Evolutionary conservation across 306 rosid species (phyloP).

Genomic region (Acacia confusa): DNA sequence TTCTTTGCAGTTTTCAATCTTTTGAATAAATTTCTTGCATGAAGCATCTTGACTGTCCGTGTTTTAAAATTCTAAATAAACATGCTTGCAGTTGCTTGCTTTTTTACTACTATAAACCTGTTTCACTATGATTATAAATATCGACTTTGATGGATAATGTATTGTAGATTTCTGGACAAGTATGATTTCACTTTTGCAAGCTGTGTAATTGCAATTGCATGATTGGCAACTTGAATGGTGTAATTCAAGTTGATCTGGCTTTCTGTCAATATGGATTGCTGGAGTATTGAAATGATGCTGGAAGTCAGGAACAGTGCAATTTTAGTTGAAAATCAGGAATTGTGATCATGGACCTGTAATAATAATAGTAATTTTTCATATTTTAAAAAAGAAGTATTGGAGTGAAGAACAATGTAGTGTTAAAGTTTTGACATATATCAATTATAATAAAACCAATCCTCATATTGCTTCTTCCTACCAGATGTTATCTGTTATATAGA

Average conservation of each 20-base stretch:
- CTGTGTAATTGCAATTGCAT: background rate
- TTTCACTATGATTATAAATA: background rate
- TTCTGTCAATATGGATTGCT: background rate
- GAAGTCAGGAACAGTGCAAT: background rate
- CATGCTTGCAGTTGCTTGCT: background rate
- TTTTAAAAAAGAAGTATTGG: too few relatives aligned
- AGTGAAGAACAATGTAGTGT: too few relatives aligned
- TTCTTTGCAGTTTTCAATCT: conserved; percentile 4
- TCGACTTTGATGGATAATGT: background rate
- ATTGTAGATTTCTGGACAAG: background rate
- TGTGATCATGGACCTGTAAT: too few relatives aligned
- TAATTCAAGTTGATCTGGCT: background rate
- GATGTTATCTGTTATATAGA: too few relatives aligned
- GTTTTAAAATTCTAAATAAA: background rate
- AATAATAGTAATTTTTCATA: too few relatives aligned
- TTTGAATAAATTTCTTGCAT: background rate
- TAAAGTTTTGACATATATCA: too few relatives aligned
- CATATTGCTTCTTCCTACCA: too few relatives aligned
- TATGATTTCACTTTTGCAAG: conserved; percentile 15
- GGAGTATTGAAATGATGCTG: background rate
- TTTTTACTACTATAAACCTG: conserved; percentile 4
- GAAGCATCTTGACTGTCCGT: conserved; percentile 5
- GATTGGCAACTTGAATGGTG: background rate
- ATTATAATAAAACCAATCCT: too few relatives aligned
- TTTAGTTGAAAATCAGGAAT: background rate